These are phyloP conservation scores for Capronia coronata DNA, from an alignment of 2,329 filamentous ascomycete species.

Conservation along the genomic window DNA sequence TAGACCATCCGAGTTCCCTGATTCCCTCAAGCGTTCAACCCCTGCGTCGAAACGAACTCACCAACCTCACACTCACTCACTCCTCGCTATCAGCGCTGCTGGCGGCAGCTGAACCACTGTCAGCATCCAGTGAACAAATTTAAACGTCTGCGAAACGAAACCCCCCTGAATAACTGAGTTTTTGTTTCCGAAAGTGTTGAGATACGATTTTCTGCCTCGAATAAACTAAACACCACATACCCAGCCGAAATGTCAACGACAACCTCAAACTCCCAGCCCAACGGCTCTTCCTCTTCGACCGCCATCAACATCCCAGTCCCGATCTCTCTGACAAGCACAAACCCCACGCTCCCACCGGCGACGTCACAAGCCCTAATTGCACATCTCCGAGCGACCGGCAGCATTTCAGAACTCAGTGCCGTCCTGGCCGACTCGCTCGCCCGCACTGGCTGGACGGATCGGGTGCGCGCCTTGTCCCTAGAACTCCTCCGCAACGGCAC, in stretches of 20 bases:
- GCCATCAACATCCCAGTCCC: constrained; percentile 20
- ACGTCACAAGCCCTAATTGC: constrained; percentile 23
- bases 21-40: background rate
- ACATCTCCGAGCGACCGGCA: constrained; percentile 32
- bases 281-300: background rate
- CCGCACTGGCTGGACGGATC: constrained; percentile 53
- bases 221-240: no score
- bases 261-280: constrained; percentile 5
- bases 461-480: constrained; percentile 49
- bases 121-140: no score
- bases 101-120: constrained; percentile 6
- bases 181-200: no score
- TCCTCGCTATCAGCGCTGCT: constrained; percentile 9
- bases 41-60: background rate
- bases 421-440: constrained; percentile 51
- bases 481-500: constrained; percentile 53
- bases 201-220: no score
- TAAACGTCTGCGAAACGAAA: no score
- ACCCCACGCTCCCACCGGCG: constrained; percentile 11
- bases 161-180: no score
- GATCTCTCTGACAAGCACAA: constrained; percentile 15
- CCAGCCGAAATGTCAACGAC: background rate
- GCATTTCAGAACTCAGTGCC: constrained; percentile 51
- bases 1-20: background rate
- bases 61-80: background rate